Base-by-base conservation (phyloP, 768 basidiomycete genomes). In the Fistulinella prunicolor region DNA sequence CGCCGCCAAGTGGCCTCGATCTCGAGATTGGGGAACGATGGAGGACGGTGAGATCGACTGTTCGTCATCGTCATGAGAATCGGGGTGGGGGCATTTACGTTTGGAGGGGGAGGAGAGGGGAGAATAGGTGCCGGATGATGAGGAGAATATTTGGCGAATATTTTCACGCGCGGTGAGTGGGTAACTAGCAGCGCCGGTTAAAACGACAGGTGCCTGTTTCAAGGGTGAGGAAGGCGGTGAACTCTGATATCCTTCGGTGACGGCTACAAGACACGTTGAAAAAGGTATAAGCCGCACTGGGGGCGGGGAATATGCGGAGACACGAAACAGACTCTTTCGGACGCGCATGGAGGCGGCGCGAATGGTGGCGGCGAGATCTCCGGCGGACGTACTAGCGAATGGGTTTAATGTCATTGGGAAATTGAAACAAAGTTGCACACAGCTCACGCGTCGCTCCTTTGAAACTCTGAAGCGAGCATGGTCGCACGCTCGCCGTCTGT, bases 241-340 rank as follows among this genome's bases (percentile, higher is more conserved):
- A 63, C 42, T 75, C 72, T 42, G 75, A 70, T 85, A 86, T 46
- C 84, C 84, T 64, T 85, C 78, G 19, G 69, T 70, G 42, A 86
- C 84, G 60, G 70, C 83, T 86, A 54, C 20, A 55, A 45, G 49
- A 59, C 49, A 54, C 53, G 60, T 58, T 46, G 50, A 34, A 54
- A 46, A 54, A 44, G 58, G 63, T 50, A 61, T 63, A 42, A 59
- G 61, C 65, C 57, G 62, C 55, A 65, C 63, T 53, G 39, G 51
- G 48, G 51, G 57, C 44, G 47, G 52, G 48, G 51, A 57, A 51
- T 46, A 51, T 13, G 47, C 36, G 44, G 43, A 55, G 42, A 46
- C 22, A 44, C 42, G 50, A 55, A 40, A 64, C 76, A 60, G 62
- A 86, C 85, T 74, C 67, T 83, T 82, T 60, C 85, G 67, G 39